A percentile compares a stretch with the other conserved stretches of the same genome.
Conservation (phyloP, 495 filamentous ascomycete genomes). For the Daldinia caldariorum region DNA sequence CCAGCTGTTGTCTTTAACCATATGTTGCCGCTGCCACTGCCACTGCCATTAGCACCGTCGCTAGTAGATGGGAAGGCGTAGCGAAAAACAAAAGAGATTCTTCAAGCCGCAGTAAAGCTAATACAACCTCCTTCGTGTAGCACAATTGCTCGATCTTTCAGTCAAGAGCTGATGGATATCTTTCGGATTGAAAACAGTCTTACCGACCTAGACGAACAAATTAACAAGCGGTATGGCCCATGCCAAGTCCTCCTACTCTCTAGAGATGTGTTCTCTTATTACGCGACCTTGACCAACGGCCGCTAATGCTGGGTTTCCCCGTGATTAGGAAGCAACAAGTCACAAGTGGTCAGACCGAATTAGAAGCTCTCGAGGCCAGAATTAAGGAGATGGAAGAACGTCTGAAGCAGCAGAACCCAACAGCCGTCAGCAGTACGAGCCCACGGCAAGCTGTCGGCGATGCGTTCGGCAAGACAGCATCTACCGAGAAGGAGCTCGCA, state of each 20-base stretch:
- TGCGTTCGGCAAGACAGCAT: conserved; percentile 43
- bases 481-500: conserved; percentile 45
- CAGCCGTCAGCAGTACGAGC: conserved; percentile 39
- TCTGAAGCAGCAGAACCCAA: conserved; percentile 61
- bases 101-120: conserved; percentile 7
- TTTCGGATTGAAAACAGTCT: conserved; percentile 86
- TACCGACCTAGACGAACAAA: conserved; percentile 76
- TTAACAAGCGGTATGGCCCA: conserved; percentile 82
- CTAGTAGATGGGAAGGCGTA: conserved; percentile 2
- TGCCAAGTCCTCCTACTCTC: conserved; percentile 22
- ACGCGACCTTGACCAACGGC: conserved; percentile 12
- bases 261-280: neutral
- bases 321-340: conserved; percentile 72
- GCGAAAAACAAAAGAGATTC: neutral
- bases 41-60: neutral
- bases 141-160: conserved; percentile 88
- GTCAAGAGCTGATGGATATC: conserved; percentile 83
- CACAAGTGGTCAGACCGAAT: conserved; percentile 74
- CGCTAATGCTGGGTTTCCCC: conserved; percentile 22
- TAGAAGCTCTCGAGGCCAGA: conserved; percentile 83
- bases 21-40: neutral
- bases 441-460: conserved; percentile 48
- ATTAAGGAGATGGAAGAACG: conserved; percentile 86
- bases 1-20: neutral
- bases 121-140: conserved; percentile 56